Evolutionary conservation across 352 stramenopile species (phyloP).

Genomic region (Globisporangium camurandrum): DNA sequence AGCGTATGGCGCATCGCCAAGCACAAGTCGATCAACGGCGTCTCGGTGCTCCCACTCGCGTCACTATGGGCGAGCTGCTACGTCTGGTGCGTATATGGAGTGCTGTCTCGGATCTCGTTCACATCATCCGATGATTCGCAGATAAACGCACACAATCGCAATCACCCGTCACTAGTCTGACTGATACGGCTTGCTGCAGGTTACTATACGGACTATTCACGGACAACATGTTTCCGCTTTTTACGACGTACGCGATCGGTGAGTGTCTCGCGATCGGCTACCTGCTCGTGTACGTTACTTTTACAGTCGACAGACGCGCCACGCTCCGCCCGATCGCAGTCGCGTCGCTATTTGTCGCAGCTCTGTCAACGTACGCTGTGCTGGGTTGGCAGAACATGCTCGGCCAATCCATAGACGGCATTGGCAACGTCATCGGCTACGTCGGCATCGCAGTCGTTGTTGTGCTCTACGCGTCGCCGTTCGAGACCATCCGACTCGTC

Average conservation of each 20-base stretch:
- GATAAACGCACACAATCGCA: too few species aligned
- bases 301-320: background rate
- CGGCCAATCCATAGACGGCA: slow-evolving; percentile 4
- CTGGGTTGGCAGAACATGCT: background rate
- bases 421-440: slow-evolving; percentile 22
- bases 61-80: slow-evolving; percentile 7
- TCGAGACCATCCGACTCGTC: slow-evolving; percentile 40
- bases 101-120: too few species aligned
- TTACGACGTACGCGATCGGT: background rate
- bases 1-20: background rate
- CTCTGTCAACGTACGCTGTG: slow-evolving; percentile 1
- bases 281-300: background rate
- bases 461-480: slow-evolving; percentile 44
- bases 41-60: slow-evolving; percentile 9
- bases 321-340: background rate
- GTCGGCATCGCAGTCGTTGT: slow-evolving; percentile 34
- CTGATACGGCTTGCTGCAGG: background rate
- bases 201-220: slow-evolving; percentile 1
- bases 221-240: slow-evolving; percentile 4
- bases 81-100: background rate
- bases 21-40: background rate
- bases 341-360: background rate
- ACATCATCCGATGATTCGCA: too few species aligned
- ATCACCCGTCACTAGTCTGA: background rate
- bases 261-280: slow-evolving; percentile 1